Base-by-base conservation (phyloP, 805 yeast species). In the Zygosaccharomyces bisporus region DNA sequence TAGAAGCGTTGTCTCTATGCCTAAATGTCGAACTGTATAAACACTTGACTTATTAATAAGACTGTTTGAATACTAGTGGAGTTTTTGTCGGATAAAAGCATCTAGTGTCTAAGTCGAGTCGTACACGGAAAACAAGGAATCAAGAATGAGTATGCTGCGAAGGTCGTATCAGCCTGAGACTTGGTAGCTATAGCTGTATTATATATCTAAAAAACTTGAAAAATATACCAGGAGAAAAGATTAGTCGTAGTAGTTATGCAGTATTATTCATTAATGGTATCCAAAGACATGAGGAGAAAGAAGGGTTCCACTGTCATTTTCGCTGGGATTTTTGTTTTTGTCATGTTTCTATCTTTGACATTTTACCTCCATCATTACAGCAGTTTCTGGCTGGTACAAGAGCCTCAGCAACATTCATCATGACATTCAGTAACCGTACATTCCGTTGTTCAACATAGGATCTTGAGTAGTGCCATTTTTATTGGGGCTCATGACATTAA, bases 381-480 rank as follows among this genome's bases (percentile, higher is more conserved):
- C n/a, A n/a, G n/a, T n/a, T n/a, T n/a, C n/a, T n/a, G n/a, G n/a
- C n/a, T n/a, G n/a, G n/a, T n/a, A n/a, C n/a, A n/a, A n/a, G n/a
- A n/a, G 31, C 25, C 9, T 27, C 16, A 27, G 16, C 16, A 27
- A n/a, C 16, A 27, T 9, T 18, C 6, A 4, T 10, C 19, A 13
- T 5, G 4, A n/a, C 25, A 14, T 17, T 37, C 23, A 37, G 20
- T 35, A 43, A 30, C 48, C 46, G 24, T 32, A 44, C 51, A 47
- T 44, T 34, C 48, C 44, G 17, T 36, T 38, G 29, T 45, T 45
- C 16, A 25, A 18, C 10, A 37, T 39, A 13, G 41, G 39, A 30
- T 51, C 50, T 18, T 45, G 50, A 30, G 49, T 47, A 8, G 39
- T 39, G 29, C 45, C 46, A 32, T 44, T 50, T 20, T 47, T 51